phyloP scores from a whole-genome alignment of 192 early-diverging fungal genomes.

The Backusella westeae region DNA sequence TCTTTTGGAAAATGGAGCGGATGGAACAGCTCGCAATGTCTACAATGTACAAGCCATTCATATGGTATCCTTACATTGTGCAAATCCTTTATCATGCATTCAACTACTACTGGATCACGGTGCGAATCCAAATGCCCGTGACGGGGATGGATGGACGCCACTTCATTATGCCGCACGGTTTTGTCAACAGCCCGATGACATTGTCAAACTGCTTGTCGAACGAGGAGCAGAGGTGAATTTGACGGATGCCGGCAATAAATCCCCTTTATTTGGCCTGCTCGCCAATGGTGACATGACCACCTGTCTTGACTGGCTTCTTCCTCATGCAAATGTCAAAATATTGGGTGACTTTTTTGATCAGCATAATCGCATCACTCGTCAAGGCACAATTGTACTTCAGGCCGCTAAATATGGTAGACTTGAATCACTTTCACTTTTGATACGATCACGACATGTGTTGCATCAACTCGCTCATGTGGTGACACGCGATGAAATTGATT shows the following conservation, averaged over 20 bases:
- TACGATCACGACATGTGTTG: background rate
- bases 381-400: slow-evolving; percentile 26
- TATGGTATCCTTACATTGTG: slow-evolving; percentile 20
- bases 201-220: slow-evolving; percentile 20
- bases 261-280: slow-evolving; percentile 30
- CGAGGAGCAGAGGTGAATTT: slow-evolving; percentile 33
- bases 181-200: slow-evolving; percentile 24
- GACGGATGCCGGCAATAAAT: slow-evolving; percentile 22
- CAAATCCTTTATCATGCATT: slow-evolving; percentile 9
- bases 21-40: slow-evolving; percentile 19
- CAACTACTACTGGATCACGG: slow-evolving; percentile 27
- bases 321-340: slow-evolving; percentile 14
- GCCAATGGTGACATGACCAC: slow-evolving; percentile 29
- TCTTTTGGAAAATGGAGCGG: slow-evolving; percentile 25
- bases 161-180: slow-evolving; percentile 40
- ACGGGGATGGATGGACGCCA: slow-evolving; percentile 66
- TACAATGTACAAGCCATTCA: slow-evolving; percentile 31
- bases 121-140: slow-evolving; percentile 55
- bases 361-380: slow-evolving; percentile 7
- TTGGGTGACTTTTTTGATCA: slow-evolving; percentile 28
- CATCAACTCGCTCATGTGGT: background rate
- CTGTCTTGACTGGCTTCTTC: slow-evolving; percentile 31
- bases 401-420: slow-evolving; percentile 35
- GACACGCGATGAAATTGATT: background rate
- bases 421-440: slow-evolving; percentile 11